These are phyloP conservation scores for Omphalea diandra DNA, from an alignment of 441 rosid genomes.

Conservation along the genomic window DNA sequence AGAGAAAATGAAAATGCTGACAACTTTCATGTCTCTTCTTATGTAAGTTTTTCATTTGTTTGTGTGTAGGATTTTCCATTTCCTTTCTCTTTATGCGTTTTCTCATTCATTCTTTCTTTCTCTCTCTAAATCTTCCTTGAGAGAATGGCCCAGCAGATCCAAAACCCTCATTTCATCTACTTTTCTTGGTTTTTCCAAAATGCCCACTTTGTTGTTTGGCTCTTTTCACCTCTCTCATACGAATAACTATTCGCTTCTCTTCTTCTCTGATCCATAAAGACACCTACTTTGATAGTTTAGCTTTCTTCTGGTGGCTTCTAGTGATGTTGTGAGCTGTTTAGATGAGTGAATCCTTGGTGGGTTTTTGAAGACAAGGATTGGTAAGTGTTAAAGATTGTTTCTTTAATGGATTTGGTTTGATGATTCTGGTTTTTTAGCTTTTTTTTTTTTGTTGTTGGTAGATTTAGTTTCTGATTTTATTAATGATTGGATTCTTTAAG, in stretches of 20 bases:
- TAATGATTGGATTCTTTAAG: constrained; percentile 3
- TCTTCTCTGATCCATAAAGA: constrained; percentile 16
- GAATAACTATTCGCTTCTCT: no score
- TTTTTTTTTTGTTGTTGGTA: not conserved
- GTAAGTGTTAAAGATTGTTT: constrained; percentile 16
- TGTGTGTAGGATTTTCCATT: constrained; percentile 14
- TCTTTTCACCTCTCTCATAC: constrained; percentile 9
- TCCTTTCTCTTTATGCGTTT: constrained; percentile 4
- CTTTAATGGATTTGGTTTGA: constrained; percentile 19
- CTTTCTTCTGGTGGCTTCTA: constrained; percentile 2
- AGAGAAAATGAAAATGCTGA: constrained; percentile 16
- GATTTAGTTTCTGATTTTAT: constrained; percentile 17
- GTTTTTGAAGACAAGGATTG: constrained; percentile 9
- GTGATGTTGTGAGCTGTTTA: not conserved
- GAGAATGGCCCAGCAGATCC: constrained; percentile 44
- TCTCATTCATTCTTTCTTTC: constrained; percentile 6
- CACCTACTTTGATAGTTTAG: constrained; percentile 9
- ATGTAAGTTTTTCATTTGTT: constrained; percentile 33
- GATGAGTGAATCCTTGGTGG: constrained; percentile 13
- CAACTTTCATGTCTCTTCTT: constrained; percentile 39
- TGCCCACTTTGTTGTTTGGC: constrained; percentile 21
- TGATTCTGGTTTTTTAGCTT: not conserved
- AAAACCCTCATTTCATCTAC: constrained; percentile 27
- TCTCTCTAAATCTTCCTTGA: constrained; percentile 39
- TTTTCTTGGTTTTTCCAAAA: constrained; percentile 31